Conservation (phyloP, 2,329 filamentous ascomycete species). For the Zelopaecilomyces penicillatus region DNA sequence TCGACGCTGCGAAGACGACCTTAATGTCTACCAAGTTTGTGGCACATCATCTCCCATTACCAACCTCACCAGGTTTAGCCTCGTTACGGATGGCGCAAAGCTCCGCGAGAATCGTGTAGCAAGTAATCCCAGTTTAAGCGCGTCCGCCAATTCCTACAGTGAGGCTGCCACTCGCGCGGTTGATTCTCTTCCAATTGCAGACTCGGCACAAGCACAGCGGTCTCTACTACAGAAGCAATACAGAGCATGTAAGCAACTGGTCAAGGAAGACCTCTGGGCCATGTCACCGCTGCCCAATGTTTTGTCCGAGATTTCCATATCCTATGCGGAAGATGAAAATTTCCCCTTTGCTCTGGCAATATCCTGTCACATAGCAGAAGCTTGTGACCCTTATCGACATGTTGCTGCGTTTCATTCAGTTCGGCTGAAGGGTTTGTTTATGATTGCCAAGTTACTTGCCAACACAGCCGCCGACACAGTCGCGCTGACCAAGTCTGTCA, state of each 20-base stretch:
- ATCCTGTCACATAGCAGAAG: constrained; percentile 38
- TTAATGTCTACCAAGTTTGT: constrained; percentile 47
- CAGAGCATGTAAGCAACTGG: constrained; percentile 16
- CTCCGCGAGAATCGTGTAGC: constrained; percentile 20
- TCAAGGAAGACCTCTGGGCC: constrained; percentile 33
- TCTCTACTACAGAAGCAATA: constrained; percentile 14
- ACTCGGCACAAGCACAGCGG: constrained; percentile 19
- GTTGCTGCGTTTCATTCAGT: constrained; percentile 41
- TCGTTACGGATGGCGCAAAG: constrained; percentile 31
- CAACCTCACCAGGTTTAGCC: constrained; percentile 35
- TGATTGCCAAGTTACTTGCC: constrained; percentile 43
- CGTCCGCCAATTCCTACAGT: constrained; percentile 11
- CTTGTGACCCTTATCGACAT: constrained; percentile 42
- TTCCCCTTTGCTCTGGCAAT: constrained; percentile 37
- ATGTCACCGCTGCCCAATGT: constrained; percentile 39
- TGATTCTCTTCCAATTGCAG: constrained; percentile 15
- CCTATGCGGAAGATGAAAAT: constrained; percentile 34
- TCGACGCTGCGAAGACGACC: constrained; percentile 38
- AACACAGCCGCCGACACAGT: constrained; percentile 36
- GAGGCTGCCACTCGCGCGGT: constrained; percentile 21
- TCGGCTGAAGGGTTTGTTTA: constrained; percentile 42
- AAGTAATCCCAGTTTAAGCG: constrained; percentile 10
- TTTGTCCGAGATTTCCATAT: constrained; percentile 36
- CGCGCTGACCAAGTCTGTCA: constrained; percentile 17
- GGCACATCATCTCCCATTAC: constrained; percentile 29